Evolutionary conservation across 2,329 filamentous ascomycete species (phyloP).

Genomic region (Xylaria sp.): DNA sequence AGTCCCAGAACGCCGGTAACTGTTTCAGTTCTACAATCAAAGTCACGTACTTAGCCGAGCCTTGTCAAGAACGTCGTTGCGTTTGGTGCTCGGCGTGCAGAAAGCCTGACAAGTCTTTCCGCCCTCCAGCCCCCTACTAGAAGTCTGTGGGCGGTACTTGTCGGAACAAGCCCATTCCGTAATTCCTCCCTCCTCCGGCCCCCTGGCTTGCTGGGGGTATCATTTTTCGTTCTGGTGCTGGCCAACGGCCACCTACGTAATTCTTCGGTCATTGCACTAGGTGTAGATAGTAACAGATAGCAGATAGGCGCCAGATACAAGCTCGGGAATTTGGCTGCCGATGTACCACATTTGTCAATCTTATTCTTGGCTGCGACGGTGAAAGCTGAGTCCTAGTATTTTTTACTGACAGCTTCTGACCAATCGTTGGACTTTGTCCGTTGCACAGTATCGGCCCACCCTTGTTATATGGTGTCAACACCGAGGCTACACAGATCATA

Average conservation of each 20-base stretch:
- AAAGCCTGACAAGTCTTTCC: constrained; percentile 16
- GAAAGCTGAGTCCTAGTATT: constrained; percentile 30
- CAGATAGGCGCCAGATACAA: constrained; percentile 8
- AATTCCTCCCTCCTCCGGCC: constrained; percentile 9
- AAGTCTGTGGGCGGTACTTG: constrained; percentile 11
- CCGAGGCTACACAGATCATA: constrained; percentile 35
- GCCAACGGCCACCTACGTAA: constrained; percentile 28
- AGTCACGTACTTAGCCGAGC: constrained; percentile 42
- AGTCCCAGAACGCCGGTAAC: constrained; percentile 46
- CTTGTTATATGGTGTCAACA: constrained; percentile 30
- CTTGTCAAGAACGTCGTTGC: constrained; percentile 41
- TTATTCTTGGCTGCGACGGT: constrained; percentile 11
- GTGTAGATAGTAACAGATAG: background rate
- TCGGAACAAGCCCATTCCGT: constrained; percentile 29
- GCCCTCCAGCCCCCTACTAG: constrained; percentile 2
- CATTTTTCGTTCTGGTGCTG: constrained; percentile 31
- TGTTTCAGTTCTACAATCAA: constrained; percentile 44
- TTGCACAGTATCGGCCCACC: constrained; percentile 25
- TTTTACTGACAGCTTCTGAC: constrained; percentile 2
- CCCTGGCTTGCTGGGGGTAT: constrained; percentile 38
- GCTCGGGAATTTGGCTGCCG: constrained; percentile 2
- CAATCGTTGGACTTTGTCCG: constrained; percentile 7
- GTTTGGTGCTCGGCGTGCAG: constrained; percentile 36
- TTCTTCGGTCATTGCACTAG: constrained; percentile 20
- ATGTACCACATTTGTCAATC: constrained; percentile 26